Evolutionary conservation across 306 rosid genomes (phyloP).

Genomic region (peach (Prunus persica)): Prunus_persica_NCBIv2 NC_034013.1:3281001-3281500

Average conservation of each 20-base stretch:
- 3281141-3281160: neutral
- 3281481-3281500: neutral
- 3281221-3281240: neutral
- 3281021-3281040: neutral
- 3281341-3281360: neutral
- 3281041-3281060: neutral
- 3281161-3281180: neutral
- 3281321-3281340: neutral
- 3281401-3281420: neutral
- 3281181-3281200: neutral
- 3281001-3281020: neutral
- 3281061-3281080: neutral
- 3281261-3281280: neutral
- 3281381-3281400: neutral
- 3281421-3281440: neutral
- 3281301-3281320: neutral
- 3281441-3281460: neutral
- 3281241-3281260: neutral
- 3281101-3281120: neutral
- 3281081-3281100: neutral
- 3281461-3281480: neutral
- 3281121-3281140: neutral
- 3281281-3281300: neutral
- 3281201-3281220: neutral
- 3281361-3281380: neutral